Evolutionary conservation across 768 basidiomycete species (phyloP).

Genomic region (Terana coerulea): DNA sequence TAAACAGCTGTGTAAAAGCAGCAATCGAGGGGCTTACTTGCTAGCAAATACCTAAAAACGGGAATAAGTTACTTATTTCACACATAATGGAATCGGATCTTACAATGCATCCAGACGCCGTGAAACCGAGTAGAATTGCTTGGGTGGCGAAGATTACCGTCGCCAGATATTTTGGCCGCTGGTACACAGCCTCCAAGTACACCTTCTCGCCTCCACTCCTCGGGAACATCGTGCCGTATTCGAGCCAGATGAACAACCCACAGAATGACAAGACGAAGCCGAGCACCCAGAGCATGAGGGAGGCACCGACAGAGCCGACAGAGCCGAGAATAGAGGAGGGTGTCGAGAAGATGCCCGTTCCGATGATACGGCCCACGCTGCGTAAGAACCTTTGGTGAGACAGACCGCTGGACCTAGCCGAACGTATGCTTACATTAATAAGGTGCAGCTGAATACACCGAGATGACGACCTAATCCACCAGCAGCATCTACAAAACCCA

Average conservation of each 20-base stretch:
- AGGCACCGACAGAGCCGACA: slow-evolving; percentile 56
- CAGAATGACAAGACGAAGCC: slow-evolving; percentile 57
- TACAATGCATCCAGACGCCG: slow-evolving; percentile 28
- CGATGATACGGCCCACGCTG: slow-evolving; percentile 54
- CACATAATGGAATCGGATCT: slow-evolving; percentile 1
- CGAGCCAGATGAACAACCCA: slow-evolving; percentile 60
- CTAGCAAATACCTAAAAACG: slow-evolving; percentile 27
- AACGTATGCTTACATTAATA: no score
- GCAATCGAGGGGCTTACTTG: slow-evolving; percentile 16
- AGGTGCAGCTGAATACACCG: slow-evolving; percentile 52
- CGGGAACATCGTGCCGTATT: slow-evolving; percentile 62
- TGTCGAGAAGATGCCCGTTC: slow-evolving; percentile 64
- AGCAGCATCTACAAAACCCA: slow-evolving; percentile 36
- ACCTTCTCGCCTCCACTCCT: slow-evolving; percentile 63
- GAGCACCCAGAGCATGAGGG: slow-evolving; percentile 60
- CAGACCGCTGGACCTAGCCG: neutral
- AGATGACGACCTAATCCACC: slow-evolving; percentile 57
- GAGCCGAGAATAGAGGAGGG: slow-evolving; percentile 55
- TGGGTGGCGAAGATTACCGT: slow-evolving; percentile 33
- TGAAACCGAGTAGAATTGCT: slow-evolving; percentile 35
- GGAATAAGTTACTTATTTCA: neutral
- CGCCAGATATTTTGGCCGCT: slow-evolving; percentile 28
- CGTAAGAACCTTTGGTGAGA: no score
- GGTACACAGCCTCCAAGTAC: slow-evolving; percentile 54
- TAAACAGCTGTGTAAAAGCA: neutral